phyloP scores from a whole-genome alignment of 768 basidiomycete genomes.

The Mycena polygramma region DNA sequence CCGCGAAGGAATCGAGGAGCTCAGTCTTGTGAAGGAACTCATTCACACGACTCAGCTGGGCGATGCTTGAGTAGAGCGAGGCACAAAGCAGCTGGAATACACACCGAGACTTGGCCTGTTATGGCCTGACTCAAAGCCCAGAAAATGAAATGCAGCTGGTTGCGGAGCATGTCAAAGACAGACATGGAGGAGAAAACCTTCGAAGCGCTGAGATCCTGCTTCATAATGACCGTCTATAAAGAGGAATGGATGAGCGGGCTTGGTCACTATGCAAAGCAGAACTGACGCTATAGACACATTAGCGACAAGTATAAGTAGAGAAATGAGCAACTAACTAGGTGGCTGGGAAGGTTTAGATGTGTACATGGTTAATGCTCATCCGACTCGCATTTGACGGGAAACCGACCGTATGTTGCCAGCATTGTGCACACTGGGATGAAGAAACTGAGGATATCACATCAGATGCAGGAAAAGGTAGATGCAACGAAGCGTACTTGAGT shows the following conservation, averaged over 20 bases:
- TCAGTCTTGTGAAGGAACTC: constrained; percentile 62
- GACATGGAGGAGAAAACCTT: constrained; percentile 65
- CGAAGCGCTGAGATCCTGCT: constrained; percentile 55
- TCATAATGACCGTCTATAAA: constrained; percentile 55
- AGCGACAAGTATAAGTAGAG: not conserved
- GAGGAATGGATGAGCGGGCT: constrained; percentile 4
- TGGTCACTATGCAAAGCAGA: not conserved
- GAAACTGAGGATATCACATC: constrained; percentile 53
- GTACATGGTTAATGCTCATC: no score
- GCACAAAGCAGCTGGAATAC: not conserved
- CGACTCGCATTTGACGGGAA: no score
- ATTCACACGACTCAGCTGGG: constrained; percentile 56
- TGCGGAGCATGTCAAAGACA: constrained; percentile 74
- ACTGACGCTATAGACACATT: constrained; percentile 21
- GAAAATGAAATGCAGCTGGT: constrained; percentile 39
- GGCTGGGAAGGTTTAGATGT: not conserved
- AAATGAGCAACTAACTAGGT: constrained; percentile 30
- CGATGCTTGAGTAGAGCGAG: not conserved
- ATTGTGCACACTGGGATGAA: constrained; percentile 74
- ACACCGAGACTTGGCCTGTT: constrained; percentile 72
- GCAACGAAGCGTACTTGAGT: constrained; percentile 53
- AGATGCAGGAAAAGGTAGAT: constrained; percentile 4
- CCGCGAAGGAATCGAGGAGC: constrained; percentile 56
- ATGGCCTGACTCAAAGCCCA: constrained; percentile 37
- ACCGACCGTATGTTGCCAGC: constrained; percentile 65